Evolutionary conservation across 2,329 filamentous ascomycete species (phyloP).

Genomic region (Phialophora chinensis): DNA sequence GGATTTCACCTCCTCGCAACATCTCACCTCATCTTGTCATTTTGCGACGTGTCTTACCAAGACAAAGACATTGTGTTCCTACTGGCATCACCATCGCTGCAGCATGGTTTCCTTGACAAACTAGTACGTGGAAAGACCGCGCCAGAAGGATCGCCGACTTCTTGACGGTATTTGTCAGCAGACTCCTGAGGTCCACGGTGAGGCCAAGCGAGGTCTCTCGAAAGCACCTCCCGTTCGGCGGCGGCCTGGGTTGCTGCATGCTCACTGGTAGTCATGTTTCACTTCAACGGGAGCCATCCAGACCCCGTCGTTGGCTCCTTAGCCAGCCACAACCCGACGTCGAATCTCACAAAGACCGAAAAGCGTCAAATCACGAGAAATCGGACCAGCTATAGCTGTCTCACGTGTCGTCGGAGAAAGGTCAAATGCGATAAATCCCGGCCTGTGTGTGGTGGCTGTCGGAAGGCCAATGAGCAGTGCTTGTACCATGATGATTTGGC

Average conservation of each 20-base stretch:
- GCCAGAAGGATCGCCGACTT: not conserved
- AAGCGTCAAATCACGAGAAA: slow-evolving; percentile 55
- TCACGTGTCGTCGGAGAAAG: slow-evolving; percentile 54
- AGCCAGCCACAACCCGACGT: not conserved
- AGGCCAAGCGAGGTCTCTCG: not conserved
- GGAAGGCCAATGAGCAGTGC: slow-evolving; percentile 52
- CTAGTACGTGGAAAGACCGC: not conserved
- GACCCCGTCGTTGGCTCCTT: not conserved
- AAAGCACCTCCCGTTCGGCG: not conserved
- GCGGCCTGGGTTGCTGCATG: not conserved
- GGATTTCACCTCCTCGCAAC: not conserved
- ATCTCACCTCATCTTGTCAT: not conserved
- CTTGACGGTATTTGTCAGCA: slow-evolving; percentile 9
- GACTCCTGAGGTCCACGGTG: not conserved
- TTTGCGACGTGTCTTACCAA: not conserved
- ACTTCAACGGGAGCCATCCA: slow-evolving; percentile 14
- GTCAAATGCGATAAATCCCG: slow-evolving; percentile 57
- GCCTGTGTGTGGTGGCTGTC: slow-evolving; percentile 54
- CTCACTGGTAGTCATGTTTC: slow-evolving; percentile 22
- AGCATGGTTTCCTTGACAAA: not conserved
- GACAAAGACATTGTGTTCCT: not conserved
- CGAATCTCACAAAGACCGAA: slow-evolving; percentile 21
- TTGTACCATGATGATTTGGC: slow-evolving; percentile 44
- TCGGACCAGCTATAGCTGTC: slow-evolving; percentile 55
- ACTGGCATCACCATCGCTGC: not conserved